Evolutionary conservation across 176 grass and related monocot species (phyloP), one percentile per base, ranked within the genome.

Genomic region (Raddia distichophylla): DNA sequence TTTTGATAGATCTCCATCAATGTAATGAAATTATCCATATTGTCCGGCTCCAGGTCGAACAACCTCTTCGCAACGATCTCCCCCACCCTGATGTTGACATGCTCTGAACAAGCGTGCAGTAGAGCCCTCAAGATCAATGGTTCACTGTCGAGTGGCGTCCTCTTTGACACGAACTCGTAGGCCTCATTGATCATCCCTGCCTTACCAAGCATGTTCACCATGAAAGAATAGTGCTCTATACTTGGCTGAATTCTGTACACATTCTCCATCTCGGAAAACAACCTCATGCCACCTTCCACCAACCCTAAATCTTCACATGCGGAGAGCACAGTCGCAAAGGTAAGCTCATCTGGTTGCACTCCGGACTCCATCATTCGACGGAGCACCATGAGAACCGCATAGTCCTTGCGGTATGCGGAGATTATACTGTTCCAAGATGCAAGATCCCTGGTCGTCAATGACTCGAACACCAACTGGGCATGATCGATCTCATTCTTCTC

Each of bases 181-280:
- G 93, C 93, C 58, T 90, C 84, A 3, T 75, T 57, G 13, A 88
- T 10, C 62, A 78, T 70, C 62, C 89, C 90, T 9, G 77, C 82
- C 51, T 78, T 90, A 8, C 78, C 78, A 43, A 92, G 84, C 89
- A 95, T 90, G 87, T 90, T 87, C 44, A 88, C 90, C 58, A 88
- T 61, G 60, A 51, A 83, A 8, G 69, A 66, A 47, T 42, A 87
- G 32, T 94, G 92, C 78, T 94, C 87, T 51, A 80, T 35, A 16
- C 15, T 78, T 10, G 86, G 92, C 59, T 54, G 63, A 60, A 94
- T 67, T 42, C 46, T 78, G 76, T 85, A 80, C 63, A 60, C 58
- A 20, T 42, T 59, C 61, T 94, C 81, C 92, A 91, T 94, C 69
- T 87, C 89, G 1, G 73, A 66, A 49, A 94, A 91, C 40, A 87